These are phyloP conservation scores for Cryphonectria naterciae DNA, from an alignment of 2,329 filamentous ascomycete species.

Conservation along the genomic window DNA sequence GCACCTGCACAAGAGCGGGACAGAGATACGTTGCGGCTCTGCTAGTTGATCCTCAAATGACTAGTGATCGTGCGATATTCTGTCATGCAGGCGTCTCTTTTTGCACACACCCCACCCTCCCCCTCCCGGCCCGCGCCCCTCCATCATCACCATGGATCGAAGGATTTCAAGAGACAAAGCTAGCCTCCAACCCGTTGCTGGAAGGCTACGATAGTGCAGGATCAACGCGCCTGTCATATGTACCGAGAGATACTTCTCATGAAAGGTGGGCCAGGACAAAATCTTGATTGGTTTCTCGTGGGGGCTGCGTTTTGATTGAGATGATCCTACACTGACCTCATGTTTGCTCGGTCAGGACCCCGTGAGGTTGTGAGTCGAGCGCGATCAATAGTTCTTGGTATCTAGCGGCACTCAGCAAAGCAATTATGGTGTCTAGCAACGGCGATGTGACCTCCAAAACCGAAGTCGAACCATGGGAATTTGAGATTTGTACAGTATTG, in stretches of 20 bases:
- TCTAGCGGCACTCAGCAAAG: not conserved
- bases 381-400: constrained; percentile 1
- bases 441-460: not conserved
- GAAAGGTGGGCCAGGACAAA: not conserved
- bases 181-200: not conserved
- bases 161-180: not conserved
- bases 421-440: not conserved
- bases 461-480: not conserved
- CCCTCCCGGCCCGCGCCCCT: too few relatives aligned
- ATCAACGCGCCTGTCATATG: not conserved
- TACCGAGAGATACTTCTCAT: not conserved
- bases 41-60: constrained; percentile 10
- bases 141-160: not conserved
- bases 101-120: not conserved
- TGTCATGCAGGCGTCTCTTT: constrained; percentile 1
- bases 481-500: not conserved
- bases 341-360: constrained; percentile 21
- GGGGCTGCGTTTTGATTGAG: constrained; percentile 10
- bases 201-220: not conserved
- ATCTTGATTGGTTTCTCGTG: not conserved
- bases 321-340: constrained; percentile 24
- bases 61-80: constrained; percentile 6
- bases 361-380: not conserved
- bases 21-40: constrained; percentile 13
- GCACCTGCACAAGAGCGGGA: constrained; percentile 5